Evolutionary conservation across 345 rosid genomes (phyloP).

Genomic region (Gynandropsis gynandra): DNA sequence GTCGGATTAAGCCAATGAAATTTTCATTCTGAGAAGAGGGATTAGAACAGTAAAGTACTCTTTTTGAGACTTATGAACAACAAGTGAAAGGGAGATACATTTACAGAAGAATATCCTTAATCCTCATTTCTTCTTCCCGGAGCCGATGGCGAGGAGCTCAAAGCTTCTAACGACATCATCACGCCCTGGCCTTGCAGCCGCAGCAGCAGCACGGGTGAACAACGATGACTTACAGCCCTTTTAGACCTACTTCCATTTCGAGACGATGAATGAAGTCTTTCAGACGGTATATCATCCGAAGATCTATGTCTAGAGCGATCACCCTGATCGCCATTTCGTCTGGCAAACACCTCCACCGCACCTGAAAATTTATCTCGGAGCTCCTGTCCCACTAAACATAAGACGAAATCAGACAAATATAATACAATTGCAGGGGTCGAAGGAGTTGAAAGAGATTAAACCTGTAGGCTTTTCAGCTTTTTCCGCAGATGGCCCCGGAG

Average conservation of each 20-base stretch:
- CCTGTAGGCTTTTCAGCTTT: conserved; percentile 75
- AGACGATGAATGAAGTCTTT: conserved; percentile 47
- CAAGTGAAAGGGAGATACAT: no score
- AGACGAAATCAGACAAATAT: conserved; percentile 1
- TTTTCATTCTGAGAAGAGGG: no score
- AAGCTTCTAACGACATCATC: conserved; percentile 69
- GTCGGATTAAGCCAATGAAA: no score
- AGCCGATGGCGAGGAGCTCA: conserved; percentile 61
- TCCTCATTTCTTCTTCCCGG: conserved; percentile 46
- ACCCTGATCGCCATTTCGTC: conserved; percentile 44
- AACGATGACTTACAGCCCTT: conserved; percentile 63
- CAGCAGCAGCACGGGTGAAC: conserved; percentile 33
- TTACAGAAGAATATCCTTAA: no score
- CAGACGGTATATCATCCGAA: conserved; percentile 46
- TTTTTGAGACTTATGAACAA: no score
- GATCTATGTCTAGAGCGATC: conserved; percentile 39
- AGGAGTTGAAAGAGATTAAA: conserved; percentile 22
- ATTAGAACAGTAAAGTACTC: no score
- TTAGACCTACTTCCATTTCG: conserved; percentile 67
- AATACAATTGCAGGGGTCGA: conserved; percentile 1
- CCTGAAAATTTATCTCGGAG: conserved; percentile 72
- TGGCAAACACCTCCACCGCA: conserved; percentile 71
- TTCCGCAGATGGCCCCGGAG: conserved; percentile 60
- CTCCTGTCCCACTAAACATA: conserved; percentile 62
- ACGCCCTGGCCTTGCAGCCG: conserved; percentile 46